Conservation (phyloP, 257 asterid genomes). For the Ehretia macrophylla region DNA sequence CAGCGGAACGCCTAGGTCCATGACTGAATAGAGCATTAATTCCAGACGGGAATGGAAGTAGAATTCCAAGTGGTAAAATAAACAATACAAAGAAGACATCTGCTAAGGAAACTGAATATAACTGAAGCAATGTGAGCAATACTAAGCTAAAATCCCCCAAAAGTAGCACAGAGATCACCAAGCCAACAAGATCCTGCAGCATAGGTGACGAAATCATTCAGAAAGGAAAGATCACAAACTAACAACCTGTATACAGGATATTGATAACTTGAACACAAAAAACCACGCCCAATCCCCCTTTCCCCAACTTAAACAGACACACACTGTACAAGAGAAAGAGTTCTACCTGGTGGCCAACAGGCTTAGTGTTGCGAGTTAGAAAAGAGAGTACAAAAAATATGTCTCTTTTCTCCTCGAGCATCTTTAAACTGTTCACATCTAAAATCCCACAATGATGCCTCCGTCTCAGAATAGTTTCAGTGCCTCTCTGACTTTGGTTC, state of each 20-base stretch:
- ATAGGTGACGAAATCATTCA: conserved; percentile 6
- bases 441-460: conserved; percentile 57
- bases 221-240: conserved; percentile 4
- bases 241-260: background rate
- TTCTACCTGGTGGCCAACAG: conserved; percentile 95
- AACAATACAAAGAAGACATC: conserved; percentile 85
- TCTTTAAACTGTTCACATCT: conserved; percentile 66
- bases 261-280: background rate
- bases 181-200: conserved; percentile 92
- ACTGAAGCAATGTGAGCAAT: conserved; percentile 92
- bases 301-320: background rate
- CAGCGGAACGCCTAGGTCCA: conserved; percentile 93
- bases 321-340: background rate
- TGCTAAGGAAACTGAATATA: conserved; percentile 82
- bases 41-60: conserved; percentile 98
- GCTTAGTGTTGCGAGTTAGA: conserved; percentile 84
- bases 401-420: conserved; percentile 76
- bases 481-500: conserved; percentile 34
- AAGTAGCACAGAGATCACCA: conserved; percentile 89
- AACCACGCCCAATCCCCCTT: background rate
- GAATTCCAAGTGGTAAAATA: conserved; percentile 79
- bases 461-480: conserved; percentile 42
- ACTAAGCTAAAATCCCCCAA: conserved; percentile 97
- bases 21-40: conserved; percentile 95
- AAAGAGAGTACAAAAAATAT: conserved; percentile 67